phyloP scores from a whole-genome alignment of 2,329 filamentous ascomycete genomes.

The Triangularia verruculosa region DNA sequence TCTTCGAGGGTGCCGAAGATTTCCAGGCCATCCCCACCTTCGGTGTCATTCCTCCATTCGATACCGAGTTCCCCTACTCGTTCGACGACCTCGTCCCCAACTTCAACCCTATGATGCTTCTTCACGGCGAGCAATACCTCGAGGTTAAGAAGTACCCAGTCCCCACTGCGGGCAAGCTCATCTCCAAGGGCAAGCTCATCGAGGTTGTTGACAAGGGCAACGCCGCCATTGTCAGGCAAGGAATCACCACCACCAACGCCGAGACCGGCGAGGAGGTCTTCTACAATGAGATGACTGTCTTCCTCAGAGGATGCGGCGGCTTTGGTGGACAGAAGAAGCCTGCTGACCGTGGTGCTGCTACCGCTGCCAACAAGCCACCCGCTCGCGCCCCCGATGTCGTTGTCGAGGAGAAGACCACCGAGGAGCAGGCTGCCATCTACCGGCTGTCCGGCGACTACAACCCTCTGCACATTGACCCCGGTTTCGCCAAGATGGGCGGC shows the following conservation, averaged over 20 bases:
- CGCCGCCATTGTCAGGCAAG: constrained; percentile 77
- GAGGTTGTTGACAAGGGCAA: constrained; percentile 96
- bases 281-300: constrained; percentile 94
- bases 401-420: constrained; percentile 79
- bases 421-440: constrained; percentile 92
- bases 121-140: constrained; percentile 98
- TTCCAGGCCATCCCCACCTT: constrained; percentile 96
- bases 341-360: constrained; percentile 73
- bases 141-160: constrained; percentile 91
- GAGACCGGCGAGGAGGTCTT: constrained; percentile 86
- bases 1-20: constrained; percentile 86
- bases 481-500: constrained; percentile 90
- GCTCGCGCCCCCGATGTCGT: constrained; percentile 74
- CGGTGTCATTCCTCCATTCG: constrained; percentile 93
- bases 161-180: constrained; percentile 74
- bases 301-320: constrained; percentile 85
- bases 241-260: constrained; percentile 79
- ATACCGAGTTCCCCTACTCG: constrained; percentile 74
- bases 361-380: constrained; percentile 75
- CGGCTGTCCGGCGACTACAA: constrained; percentile 92
- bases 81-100: constrained; percentile 85
- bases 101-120: constrained; percentile 97
- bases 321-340: constrained; percentile 83
- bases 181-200: constrained; percentile 75
- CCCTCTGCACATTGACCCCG: constrained; percentile 91